A percentile compares a stretch with the other conserved stretches of the same genome.
Conservation (phyloP, 2,329 filamentous ascomycete genomes). For the Ophiostoma ulmi region DNA sequence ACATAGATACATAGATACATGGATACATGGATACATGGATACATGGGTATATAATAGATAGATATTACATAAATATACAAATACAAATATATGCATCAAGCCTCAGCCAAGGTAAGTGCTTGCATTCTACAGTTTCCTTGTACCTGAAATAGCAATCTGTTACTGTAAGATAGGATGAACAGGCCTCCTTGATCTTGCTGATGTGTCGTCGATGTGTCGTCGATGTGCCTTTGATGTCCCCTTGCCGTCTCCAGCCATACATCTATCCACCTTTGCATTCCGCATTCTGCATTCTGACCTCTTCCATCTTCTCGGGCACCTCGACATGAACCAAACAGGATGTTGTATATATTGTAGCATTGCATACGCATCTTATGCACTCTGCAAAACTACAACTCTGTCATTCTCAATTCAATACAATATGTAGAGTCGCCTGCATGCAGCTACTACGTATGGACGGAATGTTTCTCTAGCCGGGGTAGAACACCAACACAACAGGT, state of each 20-base stretch:
- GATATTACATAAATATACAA: not conserved
- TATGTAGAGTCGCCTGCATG: constrained; percentile 20
- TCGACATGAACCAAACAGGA: constrained; percentile 5
- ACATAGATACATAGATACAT: not conserved
- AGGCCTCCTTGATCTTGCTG: not conserved
- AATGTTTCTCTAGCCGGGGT: constrained; percentile 20
- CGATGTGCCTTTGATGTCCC: not conserved
- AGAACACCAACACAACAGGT: not conserved
- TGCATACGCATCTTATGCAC: not conserved
- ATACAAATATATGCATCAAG: not conserved
- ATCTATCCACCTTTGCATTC: not conserved
- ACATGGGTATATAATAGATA: not conserved
- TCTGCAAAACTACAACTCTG: not conserved
- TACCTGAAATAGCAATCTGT: constrained; percentile 5
- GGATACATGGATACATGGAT: not conserved
- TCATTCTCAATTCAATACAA: not conserved
- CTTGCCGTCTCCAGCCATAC: not conserved
- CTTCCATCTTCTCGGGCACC: constrained; percentile 7
- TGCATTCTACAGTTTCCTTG: not conserved
- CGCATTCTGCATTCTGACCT: not conserved
- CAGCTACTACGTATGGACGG: constrained; percentile 22
- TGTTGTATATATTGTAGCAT: constrained; percentile 9
- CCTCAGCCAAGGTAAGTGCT: not conserved
- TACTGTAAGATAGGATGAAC: constrained; percentile 3
- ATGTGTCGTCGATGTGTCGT: not conserved